These are phyloP conservation scores for Umbilicus rupestris DNA, from an alignment of 164 flowering plant species.

Conservation along the genomic window DNA sequence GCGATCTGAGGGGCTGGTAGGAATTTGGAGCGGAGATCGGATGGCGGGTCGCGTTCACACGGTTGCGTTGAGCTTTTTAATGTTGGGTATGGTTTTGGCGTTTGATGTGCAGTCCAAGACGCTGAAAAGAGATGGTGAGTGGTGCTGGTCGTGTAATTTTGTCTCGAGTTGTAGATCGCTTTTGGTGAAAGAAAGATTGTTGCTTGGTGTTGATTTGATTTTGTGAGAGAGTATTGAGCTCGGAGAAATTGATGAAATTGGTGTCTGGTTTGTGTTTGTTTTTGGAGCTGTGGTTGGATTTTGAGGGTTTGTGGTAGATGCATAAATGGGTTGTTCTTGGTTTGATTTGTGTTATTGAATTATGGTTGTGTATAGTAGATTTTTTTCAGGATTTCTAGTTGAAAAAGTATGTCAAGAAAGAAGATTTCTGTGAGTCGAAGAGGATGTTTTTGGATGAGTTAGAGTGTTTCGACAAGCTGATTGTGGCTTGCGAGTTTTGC, in stretches of 20 bases:
- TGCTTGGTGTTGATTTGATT: not conserved
- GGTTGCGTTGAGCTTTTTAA: not conserved
- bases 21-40: not conserved
- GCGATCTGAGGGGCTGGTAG: not conserved
- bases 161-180: not conserved
- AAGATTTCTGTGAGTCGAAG: no score
- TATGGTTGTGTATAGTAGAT: no score
- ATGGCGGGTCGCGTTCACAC: not conserved
- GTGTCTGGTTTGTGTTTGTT: not conserved
- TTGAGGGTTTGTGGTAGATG: not conserved
- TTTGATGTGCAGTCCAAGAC: conserved; percentile 1
- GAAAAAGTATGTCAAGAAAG: no score
- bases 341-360: not conserved
- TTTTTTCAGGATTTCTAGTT: no score
- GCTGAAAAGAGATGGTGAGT: conserved; percentile 6
- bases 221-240: not conserved
- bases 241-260: not conserved
- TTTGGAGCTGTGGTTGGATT: not conserved
- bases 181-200: not conserved
- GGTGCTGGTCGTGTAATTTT: not conserved
- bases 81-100: not conserved
- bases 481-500: no score
- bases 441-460: no score
- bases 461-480: no score
- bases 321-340: not conserved